Conservation (phyloP, 345 rosid genomes). For the Hirschfeldia incana region DNA sequence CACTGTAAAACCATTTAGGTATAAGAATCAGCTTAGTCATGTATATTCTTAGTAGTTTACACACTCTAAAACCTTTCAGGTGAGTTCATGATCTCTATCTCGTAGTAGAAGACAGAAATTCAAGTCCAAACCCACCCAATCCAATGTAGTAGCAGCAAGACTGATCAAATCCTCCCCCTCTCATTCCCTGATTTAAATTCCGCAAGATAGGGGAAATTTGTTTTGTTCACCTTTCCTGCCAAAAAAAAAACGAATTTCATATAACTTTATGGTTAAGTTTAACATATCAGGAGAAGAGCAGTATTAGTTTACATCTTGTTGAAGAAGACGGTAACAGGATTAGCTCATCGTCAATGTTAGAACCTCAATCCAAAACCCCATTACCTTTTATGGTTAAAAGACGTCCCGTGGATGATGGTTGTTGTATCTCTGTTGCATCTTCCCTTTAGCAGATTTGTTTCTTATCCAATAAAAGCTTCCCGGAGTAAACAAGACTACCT, state of each 20-base stretch:
- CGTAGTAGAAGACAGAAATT: not conserved
- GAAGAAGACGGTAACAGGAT: slow-evolving; percentile 42
- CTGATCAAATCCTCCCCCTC: slow-evolving; percentile 55
- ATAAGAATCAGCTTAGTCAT: too few species aligned
- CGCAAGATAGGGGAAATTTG: slow-evolving; percentile 19
- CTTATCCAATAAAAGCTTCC: too few species aligned
- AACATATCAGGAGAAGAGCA: not conserved
- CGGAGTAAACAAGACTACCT: too few species aligned
- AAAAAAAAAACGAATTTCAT: not conserved
- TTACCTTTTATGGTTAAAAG: too few species aligned
- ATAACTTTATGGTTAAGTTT: not conserved
- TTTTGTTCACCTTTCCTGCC: too few species aligned
- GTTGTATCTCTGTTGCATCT: too few species aligned
- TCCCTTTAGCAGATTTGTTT: too few species aligned
- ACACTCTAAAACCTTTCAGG: not conserved
- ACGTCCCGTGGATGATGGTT: too few species aligned
- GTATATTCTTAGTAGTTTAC: too few species aligned
- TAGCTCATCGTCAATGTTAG: too few species aligned
- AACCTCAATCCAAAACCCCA: too few species aligned
- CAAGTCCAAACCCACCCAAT: not conserved
- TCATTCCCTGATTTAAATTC: slow-evolving; percentile 59
- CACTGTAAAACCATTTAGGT: too few species aligned
- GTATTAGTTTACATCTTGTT: slow-evolving; percentile 56
- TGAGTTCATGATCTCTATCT: not conserved
- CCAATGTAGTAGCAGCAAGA: slow-evolving; percentile 16